Evolutionary conservation across 1,284 basidiomycete genomes (phyloP), one percentile per base, ranked within the genome.

Genomic region (Mycena citricolor): DNA sequence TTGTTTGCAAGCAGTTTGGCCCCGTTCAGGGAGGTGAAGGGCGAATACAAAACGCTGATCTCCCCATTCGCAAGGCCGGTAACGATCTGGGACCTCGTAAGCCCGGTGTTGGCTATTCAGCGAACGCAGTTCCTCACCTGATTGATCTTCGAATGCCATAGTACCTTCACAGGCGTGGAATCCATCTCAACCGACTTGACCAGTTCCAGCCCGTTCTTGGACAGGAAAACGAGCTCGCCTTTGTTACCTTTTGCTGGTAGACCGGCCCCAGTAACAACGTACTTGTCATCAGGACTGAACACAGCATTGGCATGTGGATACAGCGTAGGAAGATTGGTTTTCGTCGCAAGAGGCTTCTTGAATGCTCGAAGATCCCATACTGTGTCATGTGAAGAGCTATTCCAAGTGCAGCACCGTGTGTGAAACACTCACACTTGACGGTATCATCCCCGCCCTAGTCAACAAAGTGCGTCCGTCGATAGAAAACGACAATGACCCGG

Each of bases 121-220:
- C 1, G 25, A 26, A 46, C 24, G 29, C 29, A 31, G 28, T 48
- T 29, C 21, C 28, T n/a, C 38, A 88, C 89, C 77, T 97, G 94
- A 69, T 97, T 97, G 70, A 97, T 97, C 65, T 90, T 90, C n/a
- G 90, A 83, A 68, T 97, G 94, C 94, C 94, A 97, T 22, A 79
- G 68, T 1, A 97, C 88, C 56, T 84, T 87, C 44, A 97, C 87
- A 5, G 94, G 92, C 21, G 86, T 90, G 21, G 82, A 74, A 38
- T 74, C 86, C 66, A 80, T 83, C 62, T 69, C 83, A 57, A 81
- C 49, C 56, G 76, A 68, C 64, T 79, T 84, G 48, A 71, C 84
- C 32, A 84, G 73, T 52, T 82, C 79, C 38, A 97, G 66, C 33
- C 73, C 76, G 42, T 84, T 77, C 59, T 81, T 81, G 39, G 70